A percentile compares a stretch with the other conserved stretches of the same genome.
phyloP scores from a whole-genome alignment of 108 stramenopile species.

The Fragilaria radians region DNA sequence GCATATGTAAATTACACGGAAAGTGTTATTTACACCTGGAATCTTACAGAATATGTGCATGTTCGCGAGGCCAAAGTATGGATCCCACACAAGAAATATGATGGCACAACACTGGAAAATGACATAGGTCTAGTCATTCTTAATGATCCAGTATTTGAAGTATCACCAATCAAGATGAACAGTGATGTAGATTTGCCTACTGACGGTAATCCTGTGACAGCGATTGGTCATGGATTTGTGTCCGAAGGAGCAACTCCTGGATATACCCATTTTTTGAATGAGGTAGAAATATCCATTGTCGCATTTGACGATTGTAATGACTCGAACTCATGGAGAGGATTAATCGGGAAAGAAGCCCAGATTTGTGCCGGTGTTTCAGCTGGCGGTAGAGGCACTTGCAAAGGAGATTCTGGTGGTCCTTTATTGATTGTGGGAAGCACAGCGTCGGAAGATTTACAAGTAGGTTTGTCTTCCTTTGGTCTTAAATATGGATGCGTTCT shows the following conservation, averaged over 20 bases:
- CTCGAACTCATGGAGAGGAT: conserved; percentile 2
- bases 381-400: too few species aligned
- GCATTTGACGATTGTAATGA: neutral
- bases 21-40: too few species aligned
- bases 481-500: too few species aligned
- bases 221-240: neutral
- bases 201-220: neutral
- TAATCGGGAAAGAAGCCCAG: conserved; percentile 12
- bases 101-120: too few species aligned
- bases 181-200: neutral
- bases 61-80: neutral
- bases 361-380: conserved; percentile 37
- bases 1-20: too few species aligned
- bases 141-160: neutral
- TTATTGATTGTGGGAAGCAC: too few species aligned
- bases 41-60: too few species aligned
- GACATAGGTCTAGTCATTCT: neutral
- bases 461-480: too few species aligned
- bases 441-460: too few species aligned
- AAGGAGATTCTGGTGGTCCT: too few species aligned
- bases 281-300: neutral
- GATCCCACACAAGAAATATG: neutral
- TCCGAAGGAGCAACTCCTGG: neutral
- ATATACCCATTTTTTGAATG: neutral
- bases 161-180: neutral